Evolutionary conservation across 768 basidiomycete species (phyloP).

Genomic region (Agaricus subrufescens): DNA sequence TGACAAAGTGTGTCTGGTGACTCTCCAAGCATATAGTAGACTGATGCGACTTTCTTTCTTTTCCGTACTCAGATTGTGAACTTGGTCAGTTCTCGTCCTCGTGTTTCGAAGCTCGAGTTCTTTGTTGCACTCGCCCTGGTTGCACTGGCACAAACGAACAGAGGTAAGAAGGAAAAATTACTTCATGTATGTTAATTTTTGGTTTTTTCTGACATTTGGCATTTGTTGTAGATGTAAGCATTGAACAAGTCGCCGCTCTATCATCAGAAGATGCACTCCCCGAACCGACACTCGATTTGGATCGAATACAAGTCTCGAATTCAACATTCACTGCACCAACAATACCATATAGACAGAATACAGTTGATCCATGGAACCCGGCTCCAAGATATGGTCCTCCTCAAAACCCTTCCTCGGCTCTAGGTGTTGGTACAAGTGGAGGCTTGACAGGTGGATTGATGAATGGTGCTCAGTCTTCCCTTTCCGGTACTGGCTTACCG

Average conservation of each 20-base stretch:
- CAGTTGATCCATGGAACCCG: conserved; percentile 65
- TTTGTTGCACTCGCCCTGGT: conserved; percentile 87
- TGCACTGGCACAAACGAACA: conserved; percentile 77
- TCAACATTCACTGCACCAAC: conserved; percentile 42
- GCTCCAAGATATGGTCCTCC: conserved; percentile 28
- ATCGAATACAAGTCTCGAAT: conserved; percentile 45
- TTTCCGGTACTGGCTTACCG: conserved; percentile 70
- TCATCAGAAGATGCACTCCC: conserved; percentile 78
- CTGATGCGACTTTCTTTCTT: not conserved
- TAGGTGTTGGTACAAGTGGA: not conserved
- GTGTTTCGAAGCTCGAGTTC: conserved; percentile 87
- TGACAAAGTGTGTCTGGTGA: conserved; percentile 55
- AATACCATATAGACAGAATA: conserved; percentile 38
- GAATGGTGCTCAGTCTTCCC: conserved; percentile 50
- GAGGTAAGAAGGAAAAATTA: conserved; percentile 40
- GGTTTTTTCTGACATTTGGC: not conserved
- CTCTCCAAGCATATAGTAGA: not conserved
- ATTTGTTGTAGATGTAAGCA: conserved; percentile 56
- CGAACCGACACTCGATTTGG: conserved; percentile 65
- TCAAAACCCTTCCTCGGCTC: conserved; percentile 1
- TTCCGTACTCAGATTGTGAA: conserved; percentile 68
- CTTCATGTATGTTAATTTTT: conserved; percentile 6
- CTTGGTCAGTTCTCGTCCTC: conserved; percentile 73
- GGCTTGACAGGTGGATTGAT: conserved; percentile 20
- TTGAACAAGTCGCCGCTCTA: conserved; percentile 74